Evolutionary conservation across 2,329 filamentous ascomycete genomes (phyloP).

Genomic region (Ophiosphaerella narmari): DNA sequence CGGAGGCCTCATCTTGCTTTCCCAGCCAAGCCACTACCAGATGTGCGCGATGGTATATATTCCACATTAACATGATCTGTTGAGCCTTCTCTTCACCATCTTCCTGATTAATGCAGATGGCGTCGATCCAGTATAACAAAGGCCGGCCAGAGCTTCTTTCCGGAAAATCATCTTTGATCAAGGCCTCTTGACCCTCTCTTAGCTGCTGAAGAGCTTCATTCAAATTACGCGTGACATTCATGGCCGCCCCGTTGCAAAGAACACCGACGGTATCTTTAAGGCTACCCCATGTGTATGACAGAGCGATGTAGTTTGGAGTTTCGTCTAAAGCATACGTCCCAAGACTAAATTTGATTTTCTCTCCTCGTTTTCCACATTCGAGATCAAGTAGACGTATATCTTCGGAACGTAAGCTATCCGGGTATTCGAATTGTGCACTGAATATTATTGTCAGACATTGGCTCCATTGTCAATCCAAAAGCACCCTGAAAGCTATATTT

Average conservation of each 20-base stretch:
- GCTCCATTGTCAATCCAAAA: too few relatives aligned
- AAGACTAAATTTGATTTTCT: not conserved
- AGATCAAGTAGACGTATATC: not conserved
- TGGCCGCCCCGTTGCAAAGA: not conserved
- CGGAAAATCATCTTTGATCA: not conserved
- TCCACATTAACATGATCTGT: slow-evolving; percentile 17
- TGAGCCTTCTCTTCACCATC: slow-evolving; percentile 8
- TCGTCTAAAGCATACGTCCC: not conserved
- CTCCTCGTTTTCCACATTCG: not conserved
- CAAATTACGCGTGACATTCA: not conserved
- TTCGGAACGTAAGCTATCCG: not conserved
- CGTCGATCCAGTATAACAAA: not conserved
- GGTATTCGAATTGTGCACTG: not conserved
- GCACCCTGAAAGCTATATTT: too few relatives aligned
- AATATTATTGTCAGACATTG: too few relatives aligned
- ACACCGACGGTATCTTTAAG: not conserved
- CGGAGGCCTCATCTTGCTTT: not conserved
- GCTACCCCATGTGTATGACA: slow-evolving; percentile 1
- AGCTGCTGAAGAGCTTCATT: slow-evolving; percentile 1
- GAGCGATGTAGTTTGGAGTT: not conserved
- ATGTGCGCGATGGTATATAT: slow-evolving; percentile 9
- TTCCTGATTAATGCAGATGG: not conserved
- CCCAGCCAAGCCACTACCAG: slow-evolving; percentile 16
- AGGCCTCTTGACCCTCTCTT: not conserved
- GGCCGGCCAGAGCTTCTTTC: not conserved